Evolutionary conservation across 1,284 basidiomycete genomes (phyloP), one percentile per base, ranked within the genome.

Genomic region (Sporisorium exsertum): DNA sequence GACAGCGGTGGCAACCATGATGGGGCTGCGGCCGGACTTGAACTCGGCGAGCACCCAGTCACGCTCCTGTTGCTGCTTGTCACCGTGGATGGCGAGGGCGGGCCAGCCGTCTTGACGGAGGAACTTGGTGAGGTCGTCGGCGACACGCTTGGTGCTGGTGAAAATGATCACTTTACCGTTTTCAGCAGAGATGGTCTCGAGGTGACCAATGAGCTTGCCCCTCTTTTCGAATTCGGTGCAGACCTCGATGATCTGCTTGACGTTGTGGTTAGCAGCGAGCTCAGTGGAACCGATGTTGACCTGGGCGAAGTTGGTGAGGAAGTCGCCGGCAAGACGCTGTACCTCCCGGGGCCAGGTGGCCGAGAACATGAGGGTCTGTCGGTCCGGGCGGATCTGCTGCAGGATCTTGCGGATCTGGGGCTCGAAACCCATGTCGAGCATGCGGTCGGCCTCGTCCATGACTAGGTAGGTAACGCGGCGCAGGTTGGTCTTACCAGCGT

Each of bases 301-400:
- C 89, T 99, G 97, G 78, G 97, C 96, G 88, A 93, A 94, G 87
- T 99, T 94, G 81, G 91, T 90, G 82, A 97, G 88, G 89, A 98
- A 99, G 87, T 98, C 97, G 91, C 94, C 78, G 43, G 96, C 96
- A 72, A 99, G 90, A 82, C 95, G 94, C 88, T 99, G 96, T 5
- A 99, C 97, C 83, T 99, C 96, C 88, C 97, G 98, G 35, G 96
- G 96, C 96, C 96, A 99, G 24, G 97, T 99, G 26, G 96, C 96
- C 63, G 95, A 97, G 89, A 99, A 99, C 87, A 87, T 87, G 79
- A 87, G 84, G 51, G 87, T 87, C 86, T 97, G 95, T 85, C 94
- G 91, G 88, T 97, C 95, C 45, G 95, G 95, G 49, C 95, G 91
- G 84, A 97, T 97, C 88, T 99, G 96, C 80, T 92, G 89, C 79